Evolutionary conservation across 2,329 filamentous ascomycete species (phyloP), one percentile per base, ranked within the genome.

Genomic region (Trichophyton schoenleinii): DNA sequence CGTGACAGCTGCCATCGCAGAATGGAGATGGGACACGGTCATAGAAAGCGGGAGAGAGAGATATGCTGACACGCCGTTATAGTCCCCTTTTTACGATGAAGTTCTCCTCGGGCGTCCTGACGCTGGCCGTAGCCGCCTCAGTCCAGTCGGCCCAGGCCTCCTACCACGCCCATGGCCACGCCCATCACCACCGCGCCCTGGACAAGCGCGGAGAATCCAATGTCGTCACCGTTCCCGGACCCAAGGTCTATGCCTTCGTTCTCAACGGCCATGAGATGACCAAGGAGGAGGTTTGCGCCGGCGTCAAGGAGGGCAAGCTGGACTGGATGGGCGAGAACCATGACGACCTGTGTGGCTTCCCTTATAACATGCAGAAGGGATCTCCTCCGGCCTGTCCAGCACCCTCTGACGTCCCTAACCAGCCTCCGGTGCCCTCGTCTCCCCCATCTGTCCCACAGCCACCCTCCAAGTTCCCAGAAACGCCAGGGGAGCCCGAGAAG

Each of bases 201-300:
- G 66, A 65, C 58, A 73, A 73, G 68, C 76, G 75, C 65, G 70
- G 66, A 31, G 75, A 74, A 63, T 76, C 77, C 20, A 74, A 77
- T 65, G 70, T 79, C 60, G 80, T 85, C 58, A 77, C 28, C 28
- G 6, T 31, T 31, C 28, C 81, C 46, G 83, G 80, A 48, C 80
- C 85, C 36, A 85, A 83, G 59, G 81, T 85, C 67, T 83, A 86
- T 61, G 81, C 87, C 61, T 96, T 91, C 75, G 80, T 87, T 71
- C 77, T 91, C 60, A 83, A 87, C 63, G 87, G 86, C 63, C 68
- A 84, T 69, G 65, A 77, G 38, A 80, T 95, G 67, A 77, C 79
- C 60, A 75, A 81, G 63, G 74, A 81, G 0, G 81, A 90, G 63
- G 90, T 90, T 60, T 81, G 87, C 75, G 71, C 82, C 61, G 89